These are phyloP conservation scores for Yamadazyma paraphyllophila DNA, from an alignment of 805 yeast species.

Conservation along the genomic window DNA sequence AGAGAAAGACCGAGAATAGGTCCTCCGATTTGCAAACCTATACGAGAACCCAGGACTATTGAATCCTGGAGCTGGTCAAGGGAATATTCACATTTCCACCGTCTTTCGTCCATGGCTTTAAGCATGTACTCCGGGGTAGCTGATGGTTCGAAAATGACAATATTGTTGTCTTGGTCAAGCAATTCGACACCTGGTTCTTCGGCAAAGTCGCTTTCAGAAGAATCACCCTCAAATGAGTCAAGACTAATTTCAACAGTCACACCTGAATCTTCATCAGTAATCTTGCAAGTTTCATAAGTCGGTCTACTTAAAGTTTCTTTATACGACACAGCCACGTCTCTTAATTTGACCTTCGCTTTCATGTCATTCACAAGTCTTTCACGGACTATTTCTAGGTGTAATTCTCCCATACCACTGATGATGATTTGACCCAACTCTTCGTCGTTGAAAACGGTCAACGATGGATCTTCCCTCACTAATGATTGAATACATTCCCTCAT, in stretches of 20 bases:
- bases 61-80: constrained; percentile 53
- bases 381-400: constrained; percentile 84
- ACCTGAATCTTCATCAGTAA: constrained; percentile 19
- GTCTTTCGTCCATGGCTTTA: constrained; percentile 26
- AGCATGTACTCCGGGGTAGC: constrained; percentile 28
- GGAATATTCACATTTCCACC: constrained; percentile 50
- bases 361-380: constrained; percentile 78
- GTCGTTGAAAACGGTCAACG: constrained; percentile 66
- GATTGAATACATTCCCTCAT: constrained; percentile 68
- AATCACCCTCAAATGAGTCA: constrained; percentile 39
- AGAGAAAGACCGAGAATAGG: constrained; percentile 54
- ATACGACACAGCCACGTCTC: constrained; percentile 85
- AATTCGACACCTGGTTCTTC: constrained; percentile 41
- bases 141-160: constrained; percentile 33
- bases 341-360: constrained; percentile 76
- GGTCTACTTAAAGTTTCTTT: constrained; percentile 57
- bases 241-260: constrained; percentile 26
- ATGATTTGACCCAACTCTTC: constrained; percentile 89
- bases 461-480: constrained; percentile 87
- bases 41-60: constrained; percentile 55
- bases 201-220: constrained; percentile 28
- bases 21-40: constrained; percentile 69
- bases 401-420: constrained; percentile 94
- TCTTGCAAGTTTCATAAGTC: constrained; percentile 17
- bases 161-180: constrained; percentile 49